These are phyloP conservation scores for Podila minutissima DNA, from an alignment of 192 early-diverging fungal genomes.

Conservation along the genomic window DNA sequence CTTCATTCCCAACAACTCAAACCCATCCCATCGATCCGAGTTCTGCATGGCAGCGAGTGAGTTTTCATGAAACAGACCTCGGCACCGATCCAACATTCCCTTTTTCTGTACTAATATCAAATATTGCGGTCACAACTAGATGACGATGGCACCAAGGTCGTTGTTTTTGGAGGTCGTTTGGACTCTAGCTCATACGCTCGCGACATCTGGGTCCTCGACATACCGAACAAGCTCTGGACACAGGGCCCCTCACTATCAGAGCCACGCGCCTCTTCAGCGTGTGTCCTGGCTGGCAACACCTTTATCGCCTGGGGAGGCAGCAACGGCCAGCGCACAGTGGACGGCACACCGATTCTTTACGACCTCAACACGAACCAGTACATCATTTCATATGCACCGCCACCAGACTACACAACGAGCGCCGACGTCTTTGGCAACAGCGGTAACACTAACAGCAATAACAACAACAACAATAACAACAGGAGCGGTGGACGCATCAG, in stretches of 20 bases:
- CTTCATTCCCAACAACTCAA: neutral
- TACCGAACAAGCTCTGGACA: slow-evolving; percentile 1
- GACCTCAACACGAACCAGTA: slow-evolving; percentile 8
- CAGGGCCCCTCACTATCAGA: slow-evolving; percentile 4
- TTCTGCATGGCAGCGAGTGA: slow-evolving; percentile 17
- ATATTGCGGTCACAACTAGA: neutral
- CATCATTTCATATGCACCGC: slow-evolving; percentile 4
- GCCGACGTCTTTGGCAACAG: neutral
- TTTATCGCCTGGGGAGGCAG: slow-evolving; percentile 14
- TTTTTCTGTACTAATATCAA: neutral
- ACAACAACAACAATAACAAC: neutral
- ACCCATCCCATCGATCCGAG: slow-evolving; percentile 8
- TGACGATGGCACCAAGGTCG: slow-evolving; percentile 15
- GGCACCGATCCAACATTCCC: neutral
- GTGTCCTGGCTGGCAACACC: slow-evolving; percentile 3
- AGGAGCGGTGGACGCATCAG: neutral
- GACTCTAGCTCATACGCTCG: slow-evolving; percentile 2
- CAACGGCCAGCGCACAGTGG: slow-evolving; percentile 9
- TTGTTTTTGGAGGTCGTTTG: slow-evolving; percentile 11
- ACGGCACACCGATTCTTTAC: neutral
- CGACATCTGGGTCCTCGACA: slow-evolving; percentile 11
- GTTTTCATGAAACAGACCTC: neutral
- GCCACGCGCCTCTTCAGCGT: slow-evolving; percentile 2
- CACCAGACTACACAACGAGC: neutral
- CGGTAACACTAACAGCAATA: neutral